Evolutionary conservation across 805 yeast genomes (phyloP).

Genomic region (Komagataella mondaviorum): DNA sequence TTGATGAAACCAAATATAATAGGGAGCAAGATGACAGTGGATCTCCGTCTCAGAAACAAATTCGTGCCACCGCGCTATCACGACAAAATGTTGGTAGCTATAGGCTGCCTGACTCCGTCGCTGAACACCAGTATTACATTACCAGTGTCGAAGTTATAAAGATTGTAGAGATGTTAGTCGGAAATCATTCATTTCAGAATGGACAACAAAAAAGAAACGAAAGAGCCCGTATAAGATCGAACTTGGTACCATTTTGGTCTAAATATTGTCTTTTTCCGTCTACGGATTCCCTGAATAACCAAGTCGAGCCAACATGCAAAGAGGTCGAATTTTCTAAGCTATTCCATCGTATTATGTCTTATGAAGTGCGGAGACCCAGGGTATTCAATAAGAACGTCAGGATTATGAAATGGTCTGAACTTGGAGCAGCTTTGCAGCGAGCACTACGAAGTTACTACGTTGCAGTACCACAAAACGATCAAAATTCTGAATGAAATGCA

Average conservation of each 20-base stretch:
- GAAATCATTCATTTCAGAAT: constrained; percentile 23
- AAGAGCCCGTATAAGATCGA: constrained; percentile 50
- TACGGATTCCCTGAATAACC: constrained; percentile 8
- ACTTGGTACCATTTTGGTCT: constrained; percentile 56
- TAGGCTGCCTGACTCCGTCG: too few relatives aligned
- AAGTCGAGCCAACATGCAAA: constrained; percentile 6
- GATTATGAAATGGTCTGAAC: constrained; percentile 44
- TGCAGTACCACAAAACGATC: constrained; percentile 13
- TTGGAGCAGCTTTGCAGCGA: constrained; percentile 45
- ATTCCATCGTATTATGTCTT: constrained; percentile 53
- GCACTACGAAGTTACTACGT: constrained; percentile 55
- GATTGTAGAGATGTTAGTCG: constrained; percentile 47
- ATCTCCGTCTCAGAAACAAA: too few relatives aligned
- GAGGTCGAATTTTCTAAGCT: constrained; percentile 30
- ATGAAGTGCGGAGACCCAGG: constrained; percentile 47
- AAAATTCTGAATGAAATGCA: too few relatives aligned
- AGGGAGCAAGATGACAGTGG: constrained; percentile 7
- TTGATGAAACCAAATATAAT: too few relatives aligned
- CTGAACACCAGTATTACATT: constrained; percentile 24
- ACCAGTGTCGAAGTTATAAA: constrained; percentile 58
- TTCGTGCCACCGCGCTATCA: too few relatives aligned
- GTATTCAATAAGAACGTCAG: constrained; percentile 60
- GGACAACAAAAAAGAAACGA: constrained; percentile 43
- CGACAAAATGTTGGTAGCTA: too few relatives aligned
- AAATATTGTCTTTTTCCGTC: constrained; percentile 41